Base-by-base conservation (phyloP, 2,329 filamentous ascomycete species). In the Grosmannia huntii region DNA sequence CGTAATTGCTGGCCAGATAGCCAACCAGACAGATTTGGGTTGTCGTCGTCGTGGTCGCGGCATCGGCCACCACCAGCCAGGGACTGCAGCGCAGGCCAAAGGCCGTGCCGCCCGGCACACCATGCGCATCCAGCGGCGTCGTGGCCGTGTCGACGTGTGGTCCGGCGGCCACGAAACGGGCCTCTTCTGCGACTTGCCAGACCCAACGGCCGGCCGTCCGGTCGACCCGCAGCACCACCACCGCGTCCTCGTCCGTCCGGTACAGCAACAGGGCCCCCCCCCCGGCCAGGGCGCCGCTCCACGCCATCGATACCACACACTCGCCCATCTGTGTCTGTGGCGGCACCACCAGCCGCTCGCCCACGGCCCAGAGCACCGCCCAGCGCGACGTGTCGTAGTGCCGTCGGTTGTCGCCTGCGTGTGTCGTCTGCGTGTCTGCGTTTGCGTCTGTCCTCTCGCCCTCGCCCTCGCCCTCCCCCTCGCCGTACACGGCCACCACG, bases 301-400 rank as follows among this genome's bases (percentile, higher is more conserved):
- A 84, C 0, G 78, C 72, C 57, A 83, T 80, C 0, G 77, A 72
- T 6, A 72, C 71, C 50, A 83, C 72, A 55, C 72, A 71, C 62
- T 79, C 77, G 56, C 72, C 69, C 67, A 73, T 63, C 62, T 73
- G 67, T 57, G 58, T 68, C 61, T 64, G 70, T 36, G 69, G 67
- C 0, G 79, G 79, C 9, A 82, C 66, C 7, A 78, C 72, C 31
- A 81, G 60, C 3, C 73, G 73, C 48, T 75, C 78, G 7, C 81
- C 81, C 3, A 83, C 67, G 0, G 77, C 78, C 80, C 80, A 84
- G 1, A 82, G 71, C 1, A 78, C 72, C 58, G 74, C 71, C 80
- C 80, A 83, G 19, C 71, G 72, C 31, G 68, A 65, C 48, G 71
- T 65, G 31, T 75, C 73, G 63, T 66, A 62, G 49, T 56, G 28